A percentile compares a stretch with the other conserved stretches of the same genome.
Evolutionary conservation across 2,329 filamentous ascomycete species (phyloP).

Genomic region (Paracoccidioides brasiliensis): DNA sequence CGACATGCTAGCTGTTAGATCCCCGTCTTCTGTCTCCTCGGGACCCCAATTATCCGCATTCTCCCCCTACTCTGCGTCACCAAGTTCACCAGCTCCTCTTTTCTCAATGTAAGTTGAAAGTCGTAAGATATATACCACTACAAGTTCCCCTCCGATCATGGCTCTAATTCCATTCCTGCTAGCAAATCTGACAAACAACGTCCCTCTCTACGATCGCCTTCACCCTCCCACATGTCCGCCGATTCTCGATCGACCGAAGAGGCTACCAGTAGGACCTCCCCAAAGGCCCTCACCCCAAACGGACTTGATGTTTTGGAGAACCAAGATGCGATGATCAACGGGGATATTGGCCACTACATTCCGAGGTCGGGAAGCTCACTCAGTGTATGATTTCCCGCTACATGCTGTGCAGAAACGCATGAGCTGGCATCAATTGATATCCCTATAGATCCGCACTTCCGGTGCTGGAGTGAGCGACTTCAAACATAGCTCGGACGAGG

Average conservation of each 20-base stretch:
- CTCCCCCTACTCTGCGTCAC: conserved; percentile 6
- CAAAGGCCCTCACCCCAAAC: not conserved
- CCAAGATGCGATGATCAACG: not conserved
- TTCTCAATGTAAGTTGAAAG: conserved; percentile 13
- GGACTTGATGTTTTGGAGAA: not conserved
- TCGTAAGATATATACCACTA: not conserved
- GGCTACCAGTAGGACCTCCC: not conserved
- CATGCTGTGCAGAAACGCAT: not conserved
- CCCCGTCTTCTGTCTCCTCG: conserved; percentile 16
- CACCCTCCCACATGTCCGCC: not conserved
- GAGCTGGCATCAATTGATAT: conserved; percentile 5
- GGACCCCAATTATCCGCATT: conserved; percentile 5
- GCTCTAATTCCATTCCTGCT: not conserved
- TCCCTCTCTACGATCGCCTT: not conserved
- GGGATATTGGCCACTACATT: not conserved
- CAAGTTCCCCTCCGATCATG: not conserved
- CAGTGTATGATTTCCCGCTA: conserved; percentile 1
- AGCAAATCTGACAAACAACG: not conserved
- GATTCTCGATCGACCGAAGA: not conserved
- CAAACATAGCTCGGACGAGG: conserved; percentile 47
- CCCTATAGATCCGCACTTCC: conserved; percentile 21
- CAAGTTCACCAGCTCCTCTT: conserved; percentile 6
- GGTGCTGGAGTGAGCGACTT: conserved; percentile 10
- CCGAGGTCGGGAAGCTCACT: conserved; percentile 1
- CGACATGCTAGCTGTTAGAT: conserved; percentile 20